These are phyloP conservation scores for Lentinus polychrous DNA, from an alignment of 1,284 basidiomycete genomes.

Conservation along the genomic window DNA sequence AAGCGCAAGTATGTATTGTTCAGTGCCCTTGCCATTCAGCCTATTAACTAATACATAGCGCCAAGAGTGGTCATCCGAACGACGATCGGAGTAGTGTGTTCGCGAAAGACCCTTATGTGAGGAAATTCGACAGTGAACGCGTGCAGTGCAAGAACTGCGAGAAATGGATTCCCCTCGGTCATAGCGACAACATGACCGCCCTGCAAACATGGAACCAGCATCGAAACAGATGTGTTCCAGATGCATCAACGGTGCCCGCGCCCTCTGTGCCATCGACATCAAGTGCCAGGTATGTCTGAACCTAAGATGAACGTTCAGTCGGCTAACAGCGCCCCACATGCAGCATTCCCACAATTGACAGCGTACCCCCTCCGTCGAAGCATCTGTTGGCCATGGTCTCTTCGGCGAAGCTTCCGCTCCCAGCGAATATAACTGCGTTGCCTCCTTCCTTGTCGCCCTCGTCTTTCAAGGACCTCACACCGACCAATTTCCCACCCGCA, in stretches of 20 bases:
- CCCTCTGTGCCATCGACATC: conserved; percentile 12
- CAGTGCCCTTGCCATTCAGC: neutral
- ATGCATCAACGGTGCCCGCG: conserved; percentile 3
- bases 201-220: conserved; percentile 28
- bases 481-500: conserved; percentile 36
- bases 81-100: conserved; percentile 54
- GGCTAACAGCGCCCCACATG: neutral
- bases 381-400: conserved; percentile 29
- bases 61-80: conserved; percentile 27
- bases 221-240: conserved; percentile 22
- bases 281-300: conserved; percentile 17
- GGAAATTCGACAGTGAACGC: conserved; percentile 65
- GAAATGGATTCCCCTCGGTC: conserved; percentile 46
- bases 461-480: conserved; percentile 45
- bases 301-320: neutral
- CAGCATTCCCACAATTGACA: conserved; percentile 17
- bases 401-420: conserved; percentile 18
- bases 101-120: conserved; percentile 55
- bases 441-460: conserved; percentile 23
- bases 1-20: conserved; percentile 51
- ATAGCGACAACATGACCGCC: conserved; percentile 21
- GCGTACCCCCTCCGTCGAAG: conserved; percentile 29
- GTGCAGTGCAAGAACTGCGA: conserved; percentile 64
- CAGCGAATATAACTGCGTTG: conserved; percentile 15
- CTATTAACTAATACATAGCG: conserved; percentile 12